Evolutionary conservation across 257 asterid genomes (phyloP).

Genomic region (Gentiana dahurica): DNA sequence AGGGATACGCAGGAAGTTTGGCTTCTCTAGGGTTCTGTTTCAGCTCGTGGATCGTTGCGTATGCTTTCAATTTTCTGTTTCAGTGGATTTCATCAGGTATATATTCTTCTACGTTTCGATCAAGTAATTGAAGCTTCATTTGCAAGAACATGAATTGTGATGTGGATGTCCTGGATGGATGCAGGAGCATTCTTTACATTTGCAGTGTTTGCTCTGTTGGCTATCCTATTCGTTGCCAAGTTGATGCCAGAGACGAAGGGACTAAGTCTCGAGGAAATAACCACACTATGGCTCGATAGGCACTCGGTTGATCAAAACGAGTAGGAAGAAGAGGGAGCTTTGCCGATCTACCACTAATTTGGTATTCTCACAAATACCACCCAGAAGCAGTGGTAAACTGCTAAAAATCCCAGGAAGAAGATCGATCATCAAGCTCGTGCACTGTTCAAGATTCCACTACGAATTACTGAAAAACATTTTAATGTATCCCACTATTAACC

Average conservation of each 20-base stretch:
- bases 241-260: slow-evolving; percentile 31
- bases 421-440: no score
- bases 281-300: background rate
- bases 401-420: no score
- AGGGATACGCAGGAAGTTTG: slow-evolving; percentile 5
- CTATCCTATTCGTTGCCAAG: slow-evolving; percentile 14
- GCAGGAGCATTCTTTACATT: slow-evolving; percentile 23
- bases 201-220: slow-evolving; percentile 11
- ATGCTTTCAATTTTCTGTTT: slow-evolving; percentile 1
- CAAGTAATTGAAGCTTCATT: no score
- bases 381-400: no score
- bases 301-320: no score
- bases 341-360: no score
- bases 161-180: background rate
- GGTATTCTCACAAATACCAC: no score
- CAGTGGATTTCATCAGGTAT: slow-evolving; percentile 4
- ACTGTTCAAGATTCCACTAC: no score
- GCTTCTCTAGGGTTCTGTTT: background rate
- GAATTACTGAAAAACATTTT: no score
- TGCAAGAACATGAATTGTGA: background rate
- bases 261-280: slow-evolving; percentile 24
- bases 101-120: no score
- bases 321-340: no score
- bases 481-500: no score
- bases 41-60: slow-evolving; percentile 4